Conservation (phyloP, 2,329 filamentous ascomycete species). For the Ceratocystis diversiconidia region DNA sequence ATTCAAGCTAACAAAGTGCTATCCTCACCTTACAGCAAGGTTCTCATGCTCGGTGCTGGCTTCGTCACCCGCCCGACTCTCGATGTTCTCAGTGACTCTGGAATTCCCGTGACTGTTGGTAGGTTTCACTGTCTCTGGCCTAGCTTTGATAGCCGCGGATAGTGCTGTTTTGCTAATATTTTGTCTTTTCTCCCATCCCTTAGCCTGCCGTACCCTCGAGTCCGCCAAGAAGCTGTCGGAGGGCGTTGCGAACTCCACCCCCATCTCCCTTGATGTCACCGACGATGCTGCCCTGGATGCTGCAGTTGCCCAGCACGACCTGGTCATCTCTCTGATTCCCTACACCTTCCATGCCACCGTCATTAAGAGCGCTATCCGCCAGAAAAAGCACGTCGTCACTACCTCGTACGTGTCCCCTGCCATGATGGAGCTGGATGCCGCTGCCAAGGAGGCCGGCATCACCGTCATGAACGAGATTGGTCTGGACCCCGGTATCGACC, state of each 20-base stretch:
- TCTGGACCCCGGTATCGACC: constrained; percentile 56
- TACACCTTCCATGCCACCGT: constrained; percentile 81
- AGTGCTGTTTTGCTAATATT: background rate
- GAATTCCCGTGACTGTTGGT: constrained; percentile 52
- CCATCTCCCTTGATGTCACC: constrained; percentile 75
- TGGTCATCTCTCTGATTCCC: constrained; percentile 73
- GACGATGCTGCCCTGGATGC: constrained; percentile 64
- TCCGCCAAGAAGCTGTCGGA: constrained; percentile 60
- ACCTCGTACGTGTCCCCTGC: constrained; percentile 86
- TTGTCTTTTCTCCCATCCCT: background rate
- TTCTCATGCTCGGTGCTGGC: constrained; percentile 30
- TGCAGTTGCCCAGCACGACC: constrained; percentile 63
- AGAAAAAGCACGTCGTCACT: constrained; percentile 93
- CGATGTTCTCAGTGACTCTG: constrained; percentile 46
- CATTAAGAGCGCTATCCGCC: constrained; percentile 83
- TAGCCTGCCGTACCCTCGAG: constrained; percentile 70
- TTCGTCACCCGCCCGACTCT: constrained; percentile 51
- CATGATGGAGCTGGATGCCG: constrained; percentile 75
- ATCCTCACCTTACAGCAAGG: constrained; percentile 9
- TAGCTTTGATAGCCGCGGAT: background rate
- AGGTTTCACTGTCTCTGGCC: constrained; percentile 22
- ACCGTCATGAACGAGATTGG: constrained; percentile 98
- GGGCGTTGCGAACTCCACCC: constrained; percentile 55
- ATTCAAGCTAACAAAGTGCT: background rate
- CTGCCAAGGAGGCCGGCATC: constrained; percentile 79